Evolutionary conservation across 345 rosid species (phyloP), one percentile per base, ranked within the genome.

Genomic region (Microthlaspi erraticum): DNA sequence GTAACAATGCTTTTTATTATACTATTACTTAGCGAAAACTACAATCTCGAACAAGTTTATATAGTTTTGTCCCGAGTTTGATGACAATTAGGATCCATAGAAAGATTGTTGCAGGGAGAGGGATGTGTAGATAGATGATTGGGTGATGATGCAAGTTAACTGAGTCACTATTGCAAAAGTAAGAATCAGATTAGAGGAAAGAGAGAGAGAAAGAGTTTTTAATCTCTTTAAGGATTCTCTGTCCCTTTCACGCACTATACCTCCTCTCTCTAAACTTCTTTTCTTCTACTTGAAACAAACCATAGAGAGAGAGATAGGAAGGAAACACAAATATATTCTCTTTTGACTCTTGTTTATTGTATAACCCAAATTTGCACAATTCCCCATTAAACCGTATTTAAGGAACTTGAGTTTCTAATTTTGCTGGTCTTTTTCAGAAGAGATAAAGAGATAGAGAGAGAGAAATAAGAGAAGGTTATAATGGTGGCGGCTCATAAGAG

Each of bases 231-330:
- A 59, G 41, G 67, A 74, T 74, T 66, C 78, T 74, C 73, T 66
- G 34, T 29, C 64, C 36, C 39, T 67, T 60, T 34, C 72, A 66
- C 49, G 60, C 63, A 37, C 29, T 48, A 14, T 61, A 45, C 56
- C 32, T 17, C 37, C 50, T 72, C 58, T 48, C 61, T 50, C 75
- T 62, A 29, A 46, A 37, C 73, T 74, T 74, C 75, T 63, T 75
- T 75, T 69, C 71, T 62, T 75, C 71, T 63, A 17, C 70, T 62
- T 75, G 54, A 75, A 75, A 75, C 79, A 68, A 61, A 34, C 74
- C 26, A 58, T 7, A 59, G 29, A 36, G 53, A 64, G 62, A 55
- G 20, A 43, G 36, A 39, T 11, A 29, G 12, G 31, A 16, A 38
- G 33, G 11, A n/a, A 46, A 48, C 54, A 55, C 64, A 60, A 18